Evolutionary conservation across 805 yeast genomes (phyloP).

Genomic region (Limtongia smithiae): DNA sequence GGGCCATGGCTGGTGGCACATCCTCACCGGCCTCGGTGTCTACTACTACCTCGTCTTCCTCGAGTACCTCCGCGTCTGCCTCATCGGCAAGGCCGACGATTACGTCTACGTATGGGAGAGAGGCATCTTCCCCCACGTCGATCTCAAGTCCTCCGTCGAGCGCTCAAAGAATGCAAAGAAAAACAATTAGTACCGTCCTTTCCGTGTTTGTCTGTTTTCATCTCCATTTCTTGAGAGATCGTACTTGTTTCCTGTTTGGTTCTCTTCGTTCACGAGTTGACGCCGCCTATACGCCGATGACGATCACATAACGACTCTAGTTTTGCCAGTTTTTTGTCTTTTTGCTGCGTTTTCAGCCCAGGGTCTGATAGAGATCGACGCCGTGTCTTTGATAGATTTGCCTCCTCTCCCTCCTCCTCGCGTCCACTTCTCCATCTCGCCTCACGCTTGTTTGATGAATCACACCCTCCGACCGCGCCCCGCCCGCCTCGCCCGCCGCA

Average conservation of each 20-base stretch:
- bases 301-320: too few species aligned
- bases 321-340: too few species aligned
- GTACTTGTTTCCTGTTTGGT: not conserved
- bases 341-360: too few species aligned
- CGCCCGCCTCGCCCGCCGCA: too few species aligned
- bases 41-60: conserved; percentile 78
- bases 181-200: not conserved
- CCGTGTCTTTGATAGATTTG: too few species aligned
- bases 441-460: too few species aligned
- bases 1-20: conserved; percentile 98
- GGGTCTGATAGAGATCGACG: too few species aligned
- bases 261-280: not conserved
- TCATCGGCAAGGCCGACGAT: conserved; percentile 53
- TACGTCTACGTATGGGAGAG: conserved; percentile 59
- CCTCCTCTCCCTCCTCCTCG: too few species aligned
- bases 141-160: conserved; percentile 27
- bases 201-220: not conserved
- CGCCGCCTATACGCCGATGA: too few species aligned
- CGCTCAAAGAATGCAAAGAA: not conserved
- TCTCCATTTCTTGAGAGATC: not conserved
- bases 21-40: conserved; percentile 66
- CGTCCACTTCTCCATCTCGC: too few species aligned
- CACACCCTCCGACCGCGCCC: too few species aligned
- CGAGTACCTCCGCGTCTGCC: conserved; percentile 67
- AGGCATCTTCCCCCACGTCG: conserved; percentile 50